Conservation (phyloP, 306 rosid genomes). For the Malus fusca region DNA sequence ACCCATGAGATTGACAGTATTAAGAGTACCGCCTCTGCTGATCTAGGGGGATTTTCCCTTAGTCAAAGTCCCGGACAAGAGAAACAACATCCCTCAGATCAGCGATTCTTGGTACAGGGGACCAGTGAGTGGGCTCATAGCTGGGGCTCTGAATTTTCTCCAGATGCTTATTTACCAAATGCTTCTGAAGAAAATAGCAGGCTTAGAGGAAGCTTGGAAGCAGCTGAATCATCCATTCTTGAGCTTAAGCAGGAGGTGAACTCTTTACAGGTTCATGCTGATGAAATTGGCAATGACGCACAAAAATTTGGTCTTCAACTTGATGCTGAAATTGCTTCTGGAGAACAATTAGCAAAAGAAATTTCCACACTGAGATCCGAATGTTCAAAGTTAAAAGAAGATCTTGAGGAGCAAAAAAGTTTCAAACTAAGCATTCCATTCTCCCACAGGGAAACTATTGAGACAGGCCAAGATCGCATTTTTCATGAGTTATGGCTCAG, state of each 20-base stretch:
- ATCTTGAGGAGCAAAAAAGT: conserved; percentile 46
- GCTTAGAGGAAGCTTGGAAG: conserved; percentile 65
- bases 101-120: conserved; percentile 39
- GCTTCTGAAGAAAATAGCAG: conserved; percentile 61
- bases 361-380: conserved; percentile 62
- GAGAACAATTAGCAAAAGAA: conserved; percentile 68
- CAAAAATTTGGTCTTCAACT: conserved; percentile 56
- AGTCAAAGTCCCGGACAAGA: conserved; percentile 61
- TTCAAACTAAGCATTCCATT: conserved; percentile 43
- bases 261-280: conserved; percentile 63
- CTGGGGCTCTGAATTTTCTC: conserved; percentile 66
- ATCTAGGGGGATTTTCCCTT: conserved; percentile 53
- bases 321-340: conserved; percentile 71
- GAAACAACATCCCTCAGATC: conserved; percentile 55
- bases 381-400: conserved; percentile 69
- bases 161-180: conserved; percentile 45
- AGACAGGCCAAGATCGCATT: conserved; percentile 31
- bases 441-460: conserved; percentile 32
- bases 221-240: conserved; percentile 63
- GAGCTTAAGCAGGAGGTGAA: conserved; percentile 64
- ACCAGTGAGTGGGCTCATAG: conserved; percentile 61
- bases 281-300: conserved; percentile 64
- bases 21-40: conserved; percentile 64
- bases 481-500: conserved; percentile 46
- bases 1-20: conserved; percentile 68